phyloP scores from a whole-genome alignment of 352 stramenopile species.

The Blastocystis sp. region DNA sequence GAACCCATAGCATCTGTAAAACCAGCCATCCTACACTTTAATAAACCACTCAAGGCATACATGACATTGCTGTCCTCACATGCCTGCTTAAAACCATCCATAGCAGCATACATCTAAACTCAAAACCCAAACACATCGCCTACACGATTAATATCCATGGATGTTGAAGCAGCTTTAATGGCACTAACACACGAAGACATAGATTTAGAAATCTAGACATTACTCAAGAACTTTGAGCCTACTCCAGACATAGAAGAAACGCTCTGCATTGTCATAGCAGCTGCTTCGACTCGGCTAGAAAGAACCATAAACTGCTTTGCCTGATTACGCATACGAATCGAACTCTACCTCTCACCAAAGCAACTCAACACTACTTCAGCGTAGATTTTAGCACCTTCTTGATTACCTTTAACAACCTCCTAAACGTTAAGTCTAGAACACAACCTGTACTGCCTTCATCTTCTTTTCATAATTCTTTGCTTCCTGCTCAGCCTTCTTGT shows the following conservation, averaged over 20 bases:
- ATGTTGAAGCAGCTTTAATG: conserved; percentile 10
- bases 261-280: conserved; percentile 24
- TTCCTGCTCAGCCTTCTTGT: conserved; percentile 20
- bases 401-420: conserved; percentile 45
- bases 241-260: conserved; percentile 25
- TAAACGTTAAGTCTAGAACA: not conserved
- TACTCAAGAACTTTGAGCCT: not conserved
- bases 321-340: conserved; percentile 20
- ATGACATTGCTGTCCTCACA: conserved; percentile 49
- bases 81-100: conserved; percentile 40
- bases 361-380: not conserved
- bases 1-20: conserved; percentile 1
- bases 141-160: conserved; percentile 7
- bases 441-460: not conserved
- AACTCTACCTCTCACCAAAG: not conserved
- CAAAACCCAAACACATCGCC: not conserved
- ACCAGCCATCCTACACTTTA: conserved; percentile 21
- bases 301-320: conserved; percentile 51
- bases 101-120: conserved; percentile 54
- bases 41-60: not conserved
- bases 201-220: not conserved
- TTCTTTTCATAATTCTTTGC: conserved; percentile 27
- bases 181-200: not conserved
- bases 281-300: conserved; percentile 2
- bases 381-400: conserved; percentile 42